Percentiles rank a stretch among this genome's conserved stretches.
Conservation (phyloP, 179 eudicot genomes). For the Patellifolia procumbens region DNA sequence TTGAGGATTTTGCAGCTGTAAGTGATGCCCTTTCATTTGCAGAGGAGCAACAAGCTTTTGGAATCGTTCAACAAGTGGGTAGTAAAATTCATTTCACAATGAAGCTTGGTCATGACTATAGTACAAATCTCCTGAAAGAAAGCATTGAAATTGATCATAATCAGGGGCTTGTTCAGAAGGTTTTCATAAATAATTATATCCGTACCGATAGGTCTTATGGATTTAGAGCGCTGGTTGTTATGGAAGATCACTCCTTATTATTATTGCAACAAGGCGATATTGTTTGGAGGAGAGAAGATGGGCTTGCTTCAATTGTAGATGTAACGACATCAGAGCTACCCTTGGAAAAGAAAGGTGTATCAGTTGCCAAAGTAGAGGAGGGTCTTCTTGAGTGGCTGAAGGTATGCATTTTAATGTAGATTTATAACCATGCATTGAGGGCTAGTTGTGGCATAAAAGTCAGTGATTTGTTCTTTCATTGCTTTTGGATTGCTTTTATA, state of each 20-base stretch:
- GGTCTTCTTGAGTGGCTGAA: conserved; percentile 95
- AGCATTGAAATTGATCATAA: conserved; percentile 61
- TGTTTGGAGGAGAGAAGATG: conserved; percentile 99
- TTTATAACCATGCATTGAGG: background rate
- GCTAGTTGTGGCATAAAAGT: background rate
- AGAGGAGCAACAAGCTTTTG: conserved; percentile 79
- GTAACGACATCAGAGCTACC: conserved; percentile 91
- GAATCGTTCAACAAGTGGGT: conserved; percentile 60
- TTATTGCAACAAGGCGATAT: conserved; percentile 91
- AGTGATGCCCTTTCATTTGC: conserved; percentile 70
- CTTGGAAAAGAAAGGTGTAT: conserved; percentile 86
- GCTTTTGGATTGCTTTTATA: background rate
- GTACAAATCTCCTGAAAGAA: conserved; percentile 63
- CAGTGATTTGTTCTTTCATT: conserved; percentile 2
- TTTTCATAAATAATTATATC: conserved; percentile 78
- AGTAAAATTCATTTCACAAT: conserved; percentile 67
- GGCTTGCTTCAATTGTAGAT: conserved; percentile 90
- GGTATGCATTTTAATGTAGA: conserved; percentile 44
- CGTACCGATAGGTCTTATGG: conserved; percentile 91
- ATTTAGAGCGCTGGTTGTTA: conserved; percentile 94
- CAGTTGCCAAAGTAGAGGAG: conserved; percentile 97
- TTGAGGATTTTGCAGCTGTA: conserved; percentile 53
- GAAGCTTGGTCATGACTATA: conserved; percentile 63
- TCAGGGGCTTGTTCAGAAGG: conserved; percentile 78
- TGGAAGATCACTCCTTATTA: conserved; percentile 96